Conservation (phyloP, 108 stramenopile species). For the Fistulifera solaris region DNA sequence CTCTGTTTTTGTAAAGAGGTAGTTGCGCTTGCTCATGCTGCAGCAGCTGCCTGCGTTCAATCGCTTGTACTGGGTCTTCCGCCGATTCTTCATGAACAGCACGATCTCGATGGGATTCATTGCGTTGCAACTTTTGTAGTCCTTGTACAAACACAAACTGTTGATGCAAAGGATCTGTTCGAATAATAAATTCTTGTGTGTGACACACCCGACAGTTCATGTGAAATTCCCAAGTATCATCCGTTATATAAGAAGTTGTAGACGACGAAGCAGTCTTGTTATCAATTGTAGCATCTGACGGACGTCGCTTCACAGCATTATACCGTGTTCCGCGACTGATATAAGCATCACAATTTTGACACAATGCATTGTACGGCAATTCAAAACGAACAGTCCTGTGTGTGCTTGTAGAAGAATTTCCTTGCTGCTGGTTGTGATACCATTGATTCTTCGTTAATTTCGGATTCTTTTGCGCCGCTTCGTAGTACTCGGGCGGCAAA, state of each 20-base stretch:
- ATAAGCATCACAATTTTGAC: slow-evolving; percentile 52
- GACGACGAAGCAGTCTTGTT: slow-evolving; percentile 60
- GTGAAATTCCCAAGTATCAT: slow-evolving; percentile 45
- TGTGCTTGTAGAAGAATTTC: slow-evolving; percentile 63
- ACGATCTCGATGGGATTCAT: slow-evolving; percentile 33
- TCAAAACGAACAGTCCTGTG: slow-evolving; percentile 81
- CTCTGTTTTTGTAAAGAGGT: slow-evolving; percentile 27
- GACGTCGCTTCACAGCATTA: slow-evolving; percentile 83
- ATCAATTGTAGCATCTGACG: too few species aligned
- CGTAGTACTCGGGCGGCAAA: slow-evolving; percentile 66
- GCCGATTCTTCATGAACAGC: slow-evolving; percentile 6
- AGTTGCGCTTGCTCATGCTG: slow-evolving; percentile 1
- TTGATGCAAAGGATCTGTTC: slow-evolving; percentile 67
- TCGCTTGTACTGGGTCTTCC: slow-evolving; percentile 5
- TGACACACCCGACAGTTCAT: slow-evolving; percentile 85
- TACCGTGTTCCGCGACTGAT: slow-evolving; percentile 86
- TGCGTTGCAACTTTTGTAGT: slow-evolving; percentile 33
- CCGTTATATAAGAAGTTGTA: slow-evolving; percentile 76
- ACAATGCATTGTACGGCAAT: slow-evolving; percentile 85
- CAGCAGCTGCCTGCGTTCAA: not conserved
- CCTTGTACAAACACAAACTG: slow-evolving; percentile 64
- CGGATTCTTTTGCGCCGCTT: slow-evolving; percentile 59
- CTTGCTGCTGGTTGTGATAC: not conserved
- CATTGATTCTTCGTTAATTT: slow-evolving; percentile 18
- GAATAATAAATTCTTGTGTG: slow-evolving; percentile 50